phyloP scores from a whole-genome alignment of 495 filamentous ascomycete genomes.

The Xylaria venustula region DNA sequence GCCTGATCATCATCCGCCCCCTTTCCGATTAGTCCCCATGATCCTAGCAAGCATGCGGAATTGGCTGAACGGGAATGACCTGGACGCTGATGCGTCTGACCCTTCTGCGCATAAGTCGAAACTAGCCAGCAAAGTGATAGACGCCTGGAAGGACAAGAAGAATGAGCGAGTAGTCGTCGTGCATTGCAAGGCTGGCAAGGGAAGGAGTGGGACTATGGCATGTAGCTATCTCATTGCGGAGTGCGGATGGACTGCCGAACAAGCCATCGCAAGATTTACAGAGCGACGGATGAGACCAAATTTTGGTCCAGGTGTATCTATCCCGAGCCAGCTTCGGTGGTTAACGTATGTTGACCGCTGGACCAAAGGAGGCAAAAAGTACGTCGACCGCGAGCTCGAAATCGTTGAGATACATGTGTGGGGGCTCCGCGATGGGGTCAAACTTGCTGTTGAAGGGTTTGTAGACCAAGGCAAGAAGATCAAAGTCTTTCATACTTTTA shows the following conservation, averaged over 20 bases:
- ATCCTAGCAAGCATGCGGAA: slow-evolving; percentile 90
- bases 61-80: slow-evolving; percentile 66
- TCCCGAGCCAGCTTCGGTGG: slow-evolving; percentile 87
- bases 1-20: slow-evolving; percentile 96
- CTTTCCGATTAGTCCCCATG: slow-evolving; percentile 80
- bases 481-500: slow-evolving; percentile 79
- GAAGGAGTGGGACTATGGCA: slow-evolving; percentile 83
- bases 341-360: slow-evolving; percentile 88
- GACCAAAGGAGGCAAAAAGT: slow-evolving; percentile 68
- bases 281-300: slow-evolving; percentile 82
- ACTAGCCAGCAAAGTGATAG: slow-evolving; percentile 20
- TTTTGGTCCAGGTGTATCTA: slow-evolving; percentile 88
- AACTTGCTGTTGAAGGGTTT: slow-evolving; percentile 81
- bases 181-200: slow-evolving; percentile 97
- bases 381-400: slow-evolving; percentile 80
- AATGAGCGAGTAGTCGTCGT: slow-evolving; percentile 74
- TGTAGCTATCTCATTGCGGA: slow-evolving; percentile 88
- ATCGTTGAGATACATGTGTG: slow-evolving; percentile 86
- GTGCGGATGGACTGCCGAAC: slow-evolving; percentile 76
- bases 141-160: slow-evolving; percentile 25
- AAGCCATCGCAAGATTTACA: slow-evolving; percentile 82
- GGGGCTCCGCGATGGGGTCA: slow-evolving; percentile 85
- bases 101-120: slow-evolving; percentile 18
- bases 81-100: slow-evolving; percentile 21
- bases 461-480: slow-evolving; percentile 85